A percentile compares a stretch with the other conserved stretches of the same genome.
Conservation (phyloP, 2,329 filamentous ascomycete species). For the Daldinia sp. region DNA sequence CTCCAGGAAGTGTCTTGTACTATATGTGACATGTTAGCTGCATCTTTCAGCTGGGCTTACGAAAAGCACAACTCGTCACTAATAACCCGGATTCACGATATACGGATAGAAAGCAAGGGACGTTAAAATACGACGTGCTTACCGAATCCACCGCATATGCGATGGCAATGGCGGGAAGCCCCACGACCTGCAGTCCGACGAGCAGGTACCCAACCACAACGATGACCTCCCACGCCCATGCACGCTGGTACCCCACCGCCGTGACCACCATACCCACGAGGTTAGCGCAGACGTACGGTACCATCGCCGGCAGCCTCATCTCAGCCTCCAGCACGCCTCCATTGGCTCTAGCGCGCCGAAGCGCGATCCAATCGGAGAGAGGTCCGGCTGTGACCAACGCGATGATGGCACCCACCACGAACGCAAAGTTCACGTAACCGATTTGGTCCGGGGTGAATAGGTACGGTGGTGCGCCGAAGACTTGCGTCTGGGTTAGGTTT, state of each 20-base stretch:
- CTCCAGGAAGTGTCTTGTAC: constrained; percentile 69
- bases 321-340: constrained; percentile 56
- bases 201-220: constrained; percentile 55
- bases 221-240: constrained; percentile 57
- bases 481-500: constrained; percentile 59
- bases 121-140: not conserved
- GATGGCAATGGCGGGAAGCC: constrained; percentile 64
- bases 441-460: constrained; percentile 53
- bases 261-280: constrained; percentile 56
- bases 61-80: not conserved
- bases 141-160: constrained; percentile 65
- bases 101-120: not conserved
- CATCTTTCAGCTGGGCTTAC: not conserved
- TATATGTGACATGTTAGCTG: constrained; percentile 10
- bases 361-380: constrained; percentile 53
- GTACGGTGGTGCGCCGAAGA: constrained; percentile 56
- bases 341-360: constrained; percentile 49
- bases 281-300: constrained; percentile 54
- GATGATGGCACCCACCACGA: constrained; percentile 51
- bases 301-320: constrained; percentile 53
- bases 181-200: constrained; percentile 48
- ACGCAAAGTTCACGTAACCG: constrained; percentile 58
- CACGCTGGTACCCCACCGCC: constrained; percentile 54
- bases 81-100: not conserved
- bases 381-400: constrained; percentile 53